Evolutionary conservation across 371 early-diverging fungal genomes (phyloP).

Genomic region (Batrachochytrium dendrobatidis): DNA sequence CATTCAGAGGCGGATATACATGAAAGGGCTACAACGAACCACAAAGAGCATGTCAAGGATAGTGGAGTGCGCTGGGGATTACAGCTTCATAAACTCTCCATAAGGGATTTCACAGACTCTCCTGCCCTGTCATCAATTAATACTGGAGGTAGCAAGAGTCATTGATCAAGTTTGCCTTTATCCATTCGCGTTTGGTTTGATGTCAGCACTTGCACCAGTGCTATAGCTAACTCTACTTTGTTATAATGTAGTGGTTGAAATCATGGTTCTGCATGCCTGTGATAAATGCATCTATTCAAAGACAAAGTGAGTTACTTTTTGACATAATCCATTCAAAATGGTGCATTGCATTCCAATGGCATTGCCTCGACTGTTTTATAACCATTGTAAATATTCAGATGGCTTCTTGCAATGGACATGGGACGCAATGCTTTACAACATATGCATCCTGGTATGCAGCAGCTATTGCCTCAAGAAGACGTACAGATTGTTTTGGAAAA

Average conservation of each 20-base stretch:
- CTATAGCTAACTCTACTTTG: not conserved
- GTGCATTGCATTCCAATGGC: too few relatives aligned
- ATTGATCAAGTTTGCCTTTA: too few relatives aligned
- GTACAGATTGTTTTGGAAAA: not conserved
- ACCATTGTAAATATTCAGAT: conserved; percentile 1
- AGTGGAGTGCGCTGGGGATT: not conserved
- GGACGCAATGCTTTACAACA: not conserved
- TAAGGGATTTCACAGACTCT: not conserved
- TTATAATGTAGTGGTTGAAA: too few relatives aligned
- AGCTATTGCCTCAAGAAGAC: not conserved
- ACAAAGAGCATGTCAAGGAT: too few relatives aligned
- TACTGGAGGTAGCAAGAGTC: too few relatives aligned
- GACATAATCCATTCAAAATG: too few relatives aligned
- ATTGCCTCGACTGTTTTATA: too few relatives aligned
- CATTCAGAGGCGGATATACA: too few relatives aligned
- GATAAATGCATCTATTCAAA: conserved; percentile 2
- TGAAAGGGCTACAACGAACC: too few relatives aligned
- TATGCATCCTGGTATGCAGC: not conserved
- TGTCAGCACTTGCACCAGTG: not conserved
- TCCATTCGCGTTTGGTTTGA: not conserved
- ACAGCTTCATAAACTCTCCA: not conserved
- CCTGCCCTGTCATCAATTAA: not conserved
- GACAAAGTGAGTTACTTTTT: conserved; percentile 1
- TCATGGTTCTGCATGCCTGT: not conserved
- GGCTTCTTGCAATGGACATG: conserved; percentile 1